Percentiles rank a stretch among this genome's conserved stretches.
Conservation (phyloP, 2,329 filamentous ascomycete species). For the Trichoderma brevicompactum region DNA sequence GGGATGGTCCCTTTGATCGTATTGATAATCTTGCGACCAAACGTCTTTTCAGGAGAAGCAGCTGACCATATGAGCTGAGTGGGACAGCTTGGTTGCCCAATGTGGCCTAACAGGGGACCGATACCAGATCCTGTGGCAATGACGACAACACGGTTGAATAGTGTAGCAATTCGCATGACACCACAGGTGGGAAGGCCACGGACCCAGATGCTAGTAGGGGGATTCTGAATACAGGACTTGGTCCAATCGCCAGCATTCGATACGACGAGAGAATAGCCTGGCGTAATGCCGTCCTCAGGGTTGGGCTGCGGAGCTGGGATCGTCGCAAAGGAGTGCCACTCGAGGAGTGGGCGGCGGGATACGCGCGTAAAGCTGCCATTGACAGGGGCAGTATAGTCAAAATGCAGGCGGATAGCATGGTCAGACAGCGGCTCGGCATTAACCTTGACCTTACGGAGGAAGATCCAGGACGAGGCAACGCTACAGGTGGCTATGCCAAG, state of each 20-base stretch:
- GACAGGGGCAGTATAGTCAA: slow-evolving; percentile 64
- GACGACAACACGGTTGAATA: slow-evolving; percentile 68
- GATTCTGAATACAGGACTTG: slow-evolving; percentile 61
- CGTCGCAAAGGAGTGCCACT: slow-evolving; percentile 78
- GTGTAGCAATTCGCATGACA: slow-evolving; percentile 67
- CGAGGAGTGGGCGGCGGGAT: slow-evolving; percentile 64
- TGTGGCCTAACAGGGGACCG: slow-evolving; percentile 66
- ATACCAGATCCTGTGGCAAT: slow-evolving; percentile 76
- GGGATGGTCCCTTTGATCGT: slow-evolving; percentile 62
- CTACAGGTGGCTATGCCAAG: slow-evolving; percentile 65
- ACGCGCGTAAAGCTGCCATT: slow-evolving; percentile 56
- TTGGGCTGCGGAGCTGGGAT: slow-evolving; percentile 60
- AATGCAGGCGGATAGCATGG: slow-evolving; percentile 73
- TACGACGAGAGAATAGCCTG: slow-evolving; percentile 69
- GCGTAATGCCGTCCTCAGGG: slow-evolving; percentile 33
- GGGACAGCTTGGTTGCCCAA: slow-evolving; percentile 55
- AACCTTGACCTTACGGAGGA: slow-evolving; percentile 70
- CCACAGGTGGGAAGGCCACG: slow-evolving; percentile 69
- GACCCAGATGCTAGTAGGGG: slow-evolving; percentile 67
- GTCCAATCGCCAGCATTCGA: slow-evolving; percentile 81
- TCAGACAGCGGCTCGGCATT: slow-evolving; percentile 68
- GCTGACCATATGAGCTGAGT: slow-evolving; percentile 73
- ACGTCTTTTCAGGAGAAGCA: slow-evolving; percentile 63
- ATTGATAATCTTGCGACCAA: slow-evolving; percentile 60
- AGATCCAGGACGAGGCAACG: slow-evolving; percentile 73